These are phyloP conservation scores for Trametes sanguinea DNA, from an alignment of 768 basidiomycete species.

Conservation along the genomic window DNA sequence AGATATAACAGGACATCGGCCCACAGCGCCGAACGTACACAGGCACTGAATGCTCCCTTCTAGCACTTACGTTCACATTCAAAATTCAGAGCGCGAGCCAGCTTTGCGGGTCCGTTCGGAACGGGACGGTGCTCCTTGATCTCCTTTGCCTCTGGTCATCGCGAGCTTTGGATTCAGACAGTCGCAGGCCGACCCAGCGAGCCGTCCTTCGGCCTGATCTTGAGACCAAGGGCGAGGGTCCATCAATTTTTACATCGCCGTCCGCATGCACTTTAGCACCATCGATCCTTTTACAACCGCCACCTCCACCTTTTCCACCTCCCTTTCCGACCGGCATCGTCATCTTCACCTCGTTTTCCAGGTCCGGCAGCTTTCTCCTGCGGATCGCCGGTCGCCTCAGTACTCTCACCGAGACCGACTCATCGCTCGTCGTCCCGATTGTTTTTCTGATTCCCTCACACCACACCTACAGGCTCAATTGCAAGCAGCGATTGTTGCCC, in stretches of 20 bases:
- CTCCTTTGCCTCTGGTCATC: background rate
- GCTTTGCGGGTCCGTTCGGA: constrained; percentile 1
- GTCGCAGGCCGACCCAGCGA: too few relatives aligned
- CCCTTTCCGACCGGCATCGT: constrained; percentile 5
- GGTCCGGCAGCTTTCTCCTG: background rate
- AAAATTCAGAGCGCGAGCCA: background rate
- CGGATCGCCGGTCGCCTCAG: background rate
- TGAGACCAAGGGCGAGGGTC: constrained; percentile 1
- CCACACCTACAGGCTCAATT: too few relatives aligned
- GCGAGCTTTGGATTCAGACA: too few relatives aligned
- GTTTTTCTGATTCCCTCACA: constrained; percentile 2
- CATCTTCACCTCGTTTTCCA: background rate
- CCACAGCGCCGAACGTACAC: constrained; percentile 2
- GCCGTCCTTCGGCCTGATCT: background rate
- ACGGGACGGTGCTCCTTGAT: constrained; percentile 10
- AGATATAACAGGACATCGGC: background rate
- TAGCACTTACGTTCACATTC: background rate
- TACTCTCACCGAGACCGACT: background rate
- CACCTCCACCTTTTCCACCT: constrained; percentile 1
- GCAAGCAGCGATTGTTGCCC: background rate
- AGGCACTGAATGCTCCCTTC: constrained; percentile 1
- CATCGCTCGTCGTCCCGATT: background rate
- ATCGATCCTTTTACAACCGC: constrained; percentile 11
- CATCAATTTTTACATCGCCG: constrained; percentile 12
- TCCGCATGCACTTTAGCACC: constrained; percentile 13